Conservation (phyloP, 495 filamentous ascomycete species). For the Lasiosphaeris hirsuta region DNA sequence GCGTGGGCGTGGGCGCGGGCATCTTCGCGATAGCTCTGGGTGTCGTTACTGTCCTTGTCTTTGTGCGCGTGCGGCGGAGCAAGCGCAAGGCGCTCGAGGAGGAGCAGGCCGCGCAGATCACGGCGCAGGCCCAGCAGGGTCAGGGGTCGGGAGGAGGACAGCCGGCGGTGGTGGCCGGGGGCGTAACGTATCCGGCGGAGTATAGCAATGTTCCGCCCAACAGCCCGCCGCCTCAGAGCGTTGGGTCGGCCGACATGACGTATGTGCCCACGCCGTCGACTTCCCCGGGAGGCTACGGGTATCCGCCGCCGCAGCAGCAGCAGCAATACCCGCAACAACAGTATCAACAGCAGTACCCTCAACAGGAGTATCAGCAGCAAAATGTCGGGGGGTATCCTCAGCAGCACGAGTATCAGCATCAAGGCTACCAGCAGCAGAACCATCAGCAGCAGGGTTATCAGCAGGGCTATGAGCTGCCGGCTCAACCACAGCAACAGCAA, state of each 20-base stretch:
- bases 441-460: no score
- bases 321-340: background rate
- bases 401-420: no score
- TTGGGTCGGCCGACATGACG: background rate
- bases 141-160: background rate
- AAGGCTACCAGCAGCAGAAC: no score
- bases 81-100: slow-evolving; percentile 2
- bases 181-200: background rate
- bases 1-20: slow-evolving; percentile 18
- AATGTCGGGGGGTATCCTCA: no score
- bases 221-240: background rate
- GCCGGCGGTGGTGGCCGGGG: background rate
- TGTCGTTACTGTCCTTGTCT: background rate
- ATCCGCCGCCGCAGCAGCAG: background rate
- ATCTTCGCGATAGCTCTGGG: slow-evolving; percentile 4
- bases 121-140: background rate
- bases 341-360: background rate
- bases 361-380: no score
- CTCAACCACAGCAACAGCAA: no score
- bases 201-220: background rate
- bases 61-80: slow-evolving; percentile 12
- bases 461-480: no score
- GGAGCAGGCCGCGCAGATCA: background rate
- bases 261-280: background rate
- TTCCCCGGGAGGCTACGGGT: background rate